Percentiles rank a stretch among this genome's conserved stretches.
phyloP scores from a whole-genome alignment of 768 basidiomycete genomes.

The Pleurotus sapidus region DNA sequence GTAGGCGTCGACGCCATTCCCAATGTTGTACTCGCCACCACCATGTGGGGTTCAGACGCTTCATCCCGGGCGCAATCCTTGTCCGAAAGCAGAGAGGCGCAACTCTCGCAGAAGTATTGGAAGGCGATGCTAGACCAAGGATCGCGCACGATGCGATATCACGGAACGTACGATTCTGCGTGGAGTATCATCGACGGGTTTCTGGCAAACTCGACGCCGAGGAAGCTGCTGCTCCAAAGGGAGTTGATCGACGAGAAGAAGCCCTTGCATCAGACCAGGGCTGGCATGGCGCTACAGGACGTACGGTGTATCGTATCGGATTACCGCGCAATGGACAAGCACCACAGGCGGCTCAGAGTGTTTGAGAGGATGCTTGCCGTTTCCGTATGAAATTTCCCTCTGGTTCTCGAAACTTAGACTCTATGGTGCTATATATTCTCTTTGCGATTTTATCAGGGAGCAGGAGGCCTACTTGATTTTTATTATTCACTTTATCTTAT shows the following conservation, averaged over 20 bases:
- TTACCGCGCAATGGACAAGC: not conserved
- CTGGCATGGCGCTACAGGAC: slow-evolving; percentile 6
- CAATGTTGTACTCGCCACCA: not conserved
- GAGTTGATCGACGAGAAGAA: slow-evolving; percentile 22
- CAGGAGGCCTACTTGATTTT: no score
- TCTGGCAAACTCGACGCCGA: slow-evolving; percentile 16
- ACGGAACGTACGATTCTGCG: slow-evolving; percentile 30
- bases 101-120: slow-evolving; percentile 37
- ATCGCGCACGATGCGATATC: slow-evolving; percentile 31
- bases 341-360: no score
- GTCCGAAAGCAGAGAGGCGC: slow-evolving; percentile 28
- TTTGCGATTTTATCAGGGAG: no score
- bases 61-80: slow-evolving; percentile 26
- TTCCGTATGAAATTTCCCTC: no score
- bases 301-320: slow-evolving; percentile 1
- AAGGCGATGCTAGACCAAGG: slow-evolving; percentile 40
- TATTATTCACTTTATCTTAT: no score
- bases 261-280: slow-evolving; percentile 9
- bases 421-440: no score
- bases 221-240: slow-evolving; percentile 17
- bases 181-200: slow-evolving; percentile 29
- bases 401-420: no score
- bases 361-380: no score
- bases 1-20: slow-evolving; percentile 21
- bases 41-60: not conserved